Conservation (phyloP, 352 stramenopile genomes). For the Globisporangium canariense region DNA sequence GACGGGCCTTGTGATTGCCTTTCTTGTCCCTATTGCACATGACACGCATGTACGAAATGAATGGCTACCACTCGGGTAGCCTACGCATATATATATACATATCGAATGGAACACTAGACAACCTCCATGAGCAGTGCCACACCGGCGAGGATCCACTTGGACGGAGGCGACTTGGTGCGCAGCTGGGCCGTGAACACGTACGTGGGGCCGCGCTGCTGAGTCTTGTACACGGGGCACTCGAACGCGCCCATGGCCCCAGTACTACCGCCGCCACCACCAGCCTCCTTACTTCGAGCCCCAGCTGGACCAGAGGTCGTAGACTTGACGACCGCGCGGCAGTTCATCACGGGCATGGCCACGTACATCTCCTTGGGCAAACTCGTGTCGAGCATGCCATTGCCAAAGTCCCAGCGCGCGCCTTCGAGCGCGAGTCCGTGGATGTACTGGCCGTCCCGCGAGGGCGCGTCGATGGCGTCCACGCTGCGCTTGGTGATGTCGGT, state of each 20-base stretch:
- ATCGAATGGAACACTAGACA: too few species aligned
- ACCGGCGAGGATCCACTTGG: conserved; percentile 90
- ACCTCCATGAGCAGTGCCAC: conserved; percentile 63
- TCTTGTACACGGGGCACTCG: conserved; percentile 90
- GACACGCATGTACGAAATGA: too few species aligned
- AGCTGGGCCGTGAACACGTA: conserved; percentile 88
- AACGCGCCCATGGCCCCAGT: conserved; percentile 35
- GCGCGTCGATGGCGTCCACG: conserved; percentile 74
- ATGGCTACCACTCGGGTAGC: too few species aligned
- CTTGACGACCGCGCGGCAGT: conserved; percentile 69
- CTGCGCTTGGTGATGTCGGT: conserved; percentile 89
- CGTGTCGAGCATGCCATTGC: conserved; percentile 73
- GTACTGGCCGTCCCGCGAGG: conserved; percentile 88
- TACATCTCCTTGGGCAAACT: conserved; percentile 90
- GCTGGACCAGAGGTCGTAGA: conserved; percentile 14
- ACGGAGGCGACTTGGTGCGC: conserved; percentile 77
- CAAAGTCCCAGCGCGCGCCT: conserved; percentile 86
- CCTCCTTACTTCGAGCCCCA: neutral
- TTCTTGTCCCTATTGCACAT: conserved; percentile 1
- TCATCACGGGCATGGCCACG: conserved; percentile 90
- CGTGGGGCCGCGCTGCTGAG: conserved; percentile 85
- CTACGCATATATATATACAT: too few species aligned
- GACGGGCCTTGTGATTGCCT: neutral
- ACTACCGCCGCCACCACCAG: conserved; percentile 15
- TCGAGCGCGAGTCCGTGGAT: conserved; percentile 88